Conservation (phyloP, 2,329 filamentous ascomycete species). For the Diplodia mutila region DNA sequence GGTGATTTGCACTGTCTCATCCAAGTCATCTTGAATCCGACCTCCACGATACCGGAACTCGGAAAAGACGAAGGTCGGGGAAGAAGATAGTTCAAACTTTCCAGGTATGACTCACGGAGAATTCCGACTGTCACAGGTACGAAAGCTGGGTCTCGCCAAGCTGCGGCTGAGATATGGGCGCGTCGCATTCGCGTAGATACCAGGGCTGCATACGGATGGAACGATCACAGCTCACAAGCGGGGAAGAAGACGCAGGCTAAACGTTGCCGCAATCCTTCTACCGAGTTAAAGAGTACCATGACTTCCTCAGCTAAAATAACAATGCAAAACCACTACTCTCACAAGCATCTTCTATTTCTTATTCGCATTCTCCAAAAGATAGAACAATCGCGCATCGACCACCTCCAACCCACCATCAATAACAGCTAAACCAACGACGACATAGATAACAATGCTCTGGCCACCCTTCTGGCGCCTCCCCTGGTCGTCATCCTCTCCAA, state of each 20-base stretch:
- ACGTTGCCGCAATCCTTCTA: background rate
- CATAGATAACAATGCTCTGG: conserved; percentile 32
- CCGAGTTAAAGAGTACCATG: background rate
- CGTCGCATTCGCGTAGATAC: background rate
- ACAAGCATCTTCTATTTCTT: background rate
- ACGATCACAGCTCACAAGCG: background rate
- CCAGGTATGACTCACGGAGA: background rate
- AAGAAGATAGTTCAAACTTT: background rate
- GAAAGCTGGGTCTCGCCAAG: background rate
- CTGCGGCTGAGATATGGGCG: conserved; percentile 13
- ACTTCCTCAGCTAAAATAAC: background rate
- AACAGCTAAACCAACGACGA: no score
- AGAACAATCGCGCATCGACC: background rate
- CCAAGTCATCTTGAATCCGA: background rate
- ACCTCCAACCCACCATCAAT: background rate
- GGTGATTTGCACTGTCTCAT: background rate
- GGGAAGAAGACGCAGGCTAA: conserved; percentile 4
- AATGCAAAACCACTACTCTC: background rate
- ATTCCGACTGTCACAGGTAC: background rate
- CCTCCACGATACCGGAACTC: background rate
- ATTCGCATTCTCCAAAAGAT: background rate
- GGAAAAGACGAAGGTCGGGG: background rate
- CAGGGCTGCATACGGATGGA: background rate
- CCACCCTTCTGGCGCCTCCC: conserved; percentile 36
- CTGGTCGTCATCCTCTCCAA: conserved; percentile 36